Evolutionary conservation across 495 filamentous ascomycete genomes (phyloP).

Genomic region (Podospora appendiculata): DNA sequence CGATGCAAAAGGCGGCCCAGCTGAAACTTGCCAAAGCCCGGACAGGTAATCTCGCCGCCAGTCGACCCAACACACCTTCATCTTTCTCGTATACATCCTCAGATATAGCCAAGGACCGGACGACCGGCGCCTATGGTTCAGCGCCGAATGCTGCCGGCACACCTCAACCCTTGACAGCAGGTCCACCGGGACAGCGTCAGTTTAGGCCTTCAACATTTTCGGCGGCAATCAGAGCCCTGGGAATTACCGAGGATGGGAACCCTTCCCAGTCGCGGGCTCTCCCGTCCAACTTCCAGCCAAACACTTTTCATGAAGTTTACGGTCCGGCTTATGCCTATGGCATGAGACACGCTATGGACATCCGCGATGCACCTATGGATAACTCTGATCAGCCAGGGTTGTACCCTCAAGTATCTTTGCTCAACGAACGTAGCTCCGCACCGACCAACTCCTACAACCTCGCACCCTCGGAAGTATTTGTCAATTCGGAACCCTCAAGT

Average conservation of each 20-base stretch:
- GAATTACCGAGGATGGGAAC: neutral
- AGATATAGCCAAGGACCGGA: constrained; percentile 3
- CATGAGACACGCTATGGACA: no score
- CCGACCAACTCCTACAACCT: no score
- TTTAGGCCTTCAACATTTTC: constrained; percentile 25
- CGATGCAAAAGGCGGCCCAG: constrained; percentile 37
- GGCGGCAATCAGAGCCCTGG: constrained; percentile 3
- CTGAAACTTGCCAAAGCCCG: constrained; percentile 28
- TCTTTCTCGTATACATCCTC: constrained; percentile 1
- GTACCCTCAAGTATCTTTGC: no score
- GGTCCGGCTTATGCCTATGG: no score
- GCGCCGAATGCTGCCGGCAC: constrained; percentile 24
- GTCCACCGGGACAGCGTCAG: constrained; percentile 39
- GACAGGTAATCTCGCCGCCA: constrained; percentile 6
- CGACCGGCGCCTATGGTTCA: neutral
- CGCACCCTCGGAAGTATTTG: neutral
- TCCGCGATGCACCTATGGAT: no score
- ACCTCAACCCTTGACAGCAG: constrained; percentile 37
- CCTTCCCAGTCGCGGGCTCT: neutral
- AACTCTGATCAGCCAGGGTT: no score
- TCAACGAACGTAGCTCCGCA: no score
- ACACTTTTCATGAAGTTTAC: no score
- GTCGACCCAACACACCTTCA: constrained; percentile 6
- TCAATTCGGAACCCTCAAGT: neutral
- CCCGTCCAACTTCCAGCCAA: neutral